Evolutionary conservation across 345 rosid species (phyloP), one percentile per base, ranked within the genome.

Genomic region (Leavenworthia alabamica): DNA sequence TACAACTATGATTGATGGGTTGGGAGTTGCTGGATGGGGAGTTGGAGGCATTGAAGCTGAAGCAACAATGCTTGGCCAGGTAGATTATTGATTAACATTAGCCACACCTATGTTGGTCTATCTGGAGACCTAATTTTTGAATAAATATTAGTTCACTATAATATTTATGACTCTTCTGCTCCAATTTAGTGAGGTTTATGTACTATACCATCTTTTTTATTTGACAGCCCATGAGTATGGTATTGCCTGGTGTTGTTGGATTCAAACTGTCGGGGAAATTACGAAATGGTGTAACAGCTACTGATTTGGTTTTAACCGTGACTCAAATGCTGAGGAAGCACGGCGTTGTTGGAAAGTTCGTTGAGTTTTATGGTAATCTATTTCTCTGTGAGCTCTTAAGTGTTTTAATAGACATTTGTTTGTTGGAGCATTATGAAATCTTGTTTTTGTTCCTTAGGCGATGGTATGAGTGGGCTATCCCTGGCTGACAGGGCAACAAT

Each of bases 21-120:
- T 93, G 57, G 99, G 99, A 73, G 99, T 93, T 71, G 96, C 99
- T 78, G 99, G 99, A 56, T 93, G 97, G 99, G 99, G 99, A 63
- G 99, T 93, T 67, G 99, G 99, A 42, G 99, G 97, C 56, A 93
- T 93, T 55, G 99, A 93, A 84, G 97, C 97, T 16, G 97, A 93
- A 77, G 96, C 99, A 32, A 77, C 94, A 62, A 93, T 93, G 97
- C 97, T 93, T 71, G 99, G 99, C 62, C 99, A 93, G 96, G 97
- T 89, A 78, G 35, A 28, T 59, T 46, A 27, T 7, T 13, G 20
- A n/a, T 60, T 11, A 12, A 14, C 12, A 14, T 7, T 11, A 19
- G n/a, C n/a, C n/a, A n/a, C n/a, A 11, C 37, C 9, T 26, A 8
- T 54, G 13, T 5, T 60, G 8, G 37, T 29, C 12, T 15, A 37